phyloP scores from a whole-genome alignment of 2,329 filamentous ascomycete genomes.

The Teratosphaeria nubilosa region DNA sequence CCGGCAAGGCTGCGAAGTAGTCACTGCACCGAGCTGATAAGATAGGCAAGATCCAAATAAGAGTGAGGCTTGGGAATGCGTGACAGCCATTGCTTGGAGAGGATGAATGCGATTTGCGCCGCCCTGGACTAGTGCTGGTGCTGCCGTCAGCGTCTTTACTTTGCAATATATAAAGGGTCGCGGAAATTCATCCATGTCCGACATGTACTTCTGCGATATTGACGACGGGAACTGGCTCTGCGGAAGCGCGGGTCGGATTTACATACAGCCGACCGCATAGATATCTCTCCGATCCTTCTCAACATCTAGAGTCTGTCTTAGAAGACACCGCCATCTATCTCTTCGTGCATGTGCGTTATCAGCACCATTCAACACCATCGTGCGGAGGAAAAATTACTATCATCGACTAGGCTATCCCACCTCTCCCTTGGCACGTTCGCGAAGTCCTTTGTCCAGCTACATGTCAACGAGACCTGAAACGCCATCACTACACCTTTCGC shows the following conservation, averaged over 20 bases:
- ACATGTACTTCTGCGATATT: neutral
- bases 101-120: no score
- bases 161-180: neutral
- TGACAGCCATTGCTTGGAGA: no score
- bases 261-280: neutral
- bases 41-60: no score
- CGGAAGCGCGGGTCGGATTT: neutral
- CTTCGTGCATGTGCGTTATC: neutral
- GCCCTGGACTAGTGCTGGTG: no score
- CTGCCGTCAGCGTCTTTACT: neutral
- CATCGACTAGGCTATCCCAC: neutral
- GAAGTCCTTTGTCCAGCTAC: neutral
- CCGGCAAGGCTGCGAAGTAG: no score
- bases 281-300: no score
- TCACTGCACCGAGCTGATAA: no score
- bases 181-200: neutral
- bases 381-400: neutral
- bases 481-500: neutral
- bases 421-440: neutral
- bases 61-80: no score
- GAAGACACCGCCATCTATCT: neutral
- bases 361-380: neutral
- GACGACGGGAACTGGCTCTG: no score
- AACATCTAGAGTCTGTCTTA: neutral
- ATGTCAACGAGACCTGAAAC: neutral